Percentiles rank a stretch among this genome's conserved stretches.
phyloP scores from a whole-genome alignment of 441 rosid genomes.

The Populus tomentosa region DNA sequence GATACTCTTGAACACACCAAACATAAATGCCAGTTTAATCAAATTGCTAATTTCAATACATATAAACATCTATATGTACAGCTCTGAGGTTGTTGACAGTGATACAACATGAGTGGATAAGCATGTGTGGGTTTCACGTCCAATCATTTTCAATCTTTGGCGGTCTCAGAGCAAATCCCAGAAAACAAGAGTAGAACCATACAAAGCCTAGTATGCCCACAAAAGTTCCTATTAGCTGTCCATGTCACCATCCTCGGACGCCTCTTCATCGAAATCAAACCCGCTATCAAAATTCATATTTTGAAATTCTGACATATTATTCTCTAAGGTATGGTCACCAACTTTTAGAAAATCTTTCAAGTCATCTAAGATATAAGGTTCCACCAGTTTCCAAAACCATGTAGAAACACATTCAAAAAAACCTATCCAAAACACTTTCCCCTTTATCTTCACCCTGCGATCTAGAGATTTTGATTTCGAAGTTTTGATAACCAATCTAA shows the following conservation, averaged over 20 bases:
- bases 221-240: slow-evolving; percentile 5
- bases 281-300: slow-evolving; percentile 34
- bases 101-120: too few relatives aligned
- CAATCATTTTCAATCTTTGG: too few relatives aligned
- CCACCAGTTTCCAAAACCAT: slow-evolving; percentile 64
- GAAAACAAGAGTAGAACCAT: too few relatives aligned
- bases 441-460: slow-evolving; percentile 70
- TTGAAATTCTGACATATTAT: slow-evolving; percentile 20
- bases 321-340: slow-evolving; percentile 6
- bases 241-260: slow-evolving; percentile 22
- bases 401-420: slow-evolving; percentile 61
- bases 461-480: slow-evolving; percentile 51
- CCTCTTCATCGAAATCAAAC: slow-evolving; percentile 34
- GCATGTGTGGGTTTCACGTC: too few relatives aligned
- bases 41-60: too few relatives aligned
- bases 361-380: slow-evolving; percentile 51
- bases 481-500: slow-evolving; percentile 47
- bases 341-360: slow-evolving; percentile 38
- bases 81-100: too few relatives aligned
- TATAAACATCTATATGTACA: too few relatives aligned
- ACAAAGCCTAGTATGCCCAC: neutral
- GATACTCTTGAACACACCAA: too few relatives aligned
- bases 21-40: too few relatives aligned
- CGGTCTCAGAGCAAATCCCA: too few relatives aligned
- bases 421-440: slow-evolving; percentile 71